phyloP scores from a whole-genome alignment of 2,329 filamentous ascomycete species.

The Nigrospora sphaerica region DNA sequence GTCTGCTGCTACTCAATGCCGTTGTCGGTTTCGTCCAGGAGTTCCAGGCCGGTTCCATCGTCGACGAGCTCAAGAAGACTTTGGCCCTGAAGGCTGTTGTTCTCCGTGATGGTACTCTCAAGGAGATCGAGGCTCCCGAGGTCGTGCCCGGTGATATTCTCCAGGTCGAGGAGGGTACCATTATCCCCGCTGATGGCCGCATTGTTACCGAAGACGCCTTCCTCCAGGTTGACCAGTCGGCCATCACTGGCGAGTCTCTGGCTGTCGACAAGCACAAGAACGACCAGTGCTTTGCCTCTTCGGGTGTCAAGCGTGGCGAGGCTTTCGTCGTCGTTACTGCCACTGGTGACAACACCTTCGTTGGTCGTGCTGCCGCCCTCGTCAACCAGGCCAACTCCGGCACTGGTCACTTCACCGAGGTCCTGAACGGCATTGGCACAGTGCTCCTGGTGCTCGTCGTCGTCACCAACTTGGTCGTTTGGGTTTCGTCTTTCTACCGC shows the following conservation, averaged over 20 bases:
- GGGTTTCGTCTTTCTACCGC: slow-evolving; percentile 83
- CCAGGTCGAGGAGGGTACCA: slow-evolving; percentile 85
- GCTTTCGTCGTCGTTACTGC: slow-evolving; percentile 75
- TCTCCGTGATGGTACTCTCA: slow-evolving; percentile 69
- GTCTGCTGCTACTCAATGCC: slow-evolving; percentile 75
- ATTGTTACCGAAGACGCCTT: slow-evolving; percentile 79
- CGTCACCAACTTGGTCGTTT: slow-evolving; percentile 73
- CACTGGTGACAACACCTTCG: slow-evolving; percentile 85
- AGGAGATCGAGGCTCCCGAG: slow-evolving; percentile 74
- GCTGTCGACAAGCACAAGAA: slow-evolving; percentile 82
- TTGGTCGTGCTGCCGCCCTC: slow-evolving; percentile 80
- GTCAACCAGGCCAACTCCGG: slow-evolving; percentile 70
- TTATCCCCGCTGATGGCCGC: slow-evolving; percentile 82
- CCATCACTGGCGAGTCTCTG: slow-evolving; percentile 86
- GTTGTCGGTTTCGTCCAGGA: slow-evolving; percentile 83
- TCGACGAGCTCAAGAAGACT: slow-evolving; percentile 86
- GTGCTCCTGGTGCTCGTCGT: slow-evolving; percentile 75
- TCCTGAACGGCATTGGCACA: slow-evolving; percentile 80
- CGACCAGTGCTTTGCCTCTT: slow-evolving; percentile 79
- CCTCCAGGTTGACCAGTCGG: slow-evolving; percentile 86
- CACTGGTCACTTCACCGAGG: slow-evolving; percentile 83
- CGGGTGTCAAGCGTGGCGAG: slow-evolving; percentile 84
- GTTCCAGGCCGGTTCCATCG: slow-evolving; percentile 82
- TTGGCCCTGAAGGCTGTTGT: slow-evolving; percentile 83
- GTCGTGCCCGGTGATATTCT: slow-evolving; percentile 88